phyloP scores from a whole-genome alignment of 805 yeast species.

The Wickerhamiella lipophila region DNA sequence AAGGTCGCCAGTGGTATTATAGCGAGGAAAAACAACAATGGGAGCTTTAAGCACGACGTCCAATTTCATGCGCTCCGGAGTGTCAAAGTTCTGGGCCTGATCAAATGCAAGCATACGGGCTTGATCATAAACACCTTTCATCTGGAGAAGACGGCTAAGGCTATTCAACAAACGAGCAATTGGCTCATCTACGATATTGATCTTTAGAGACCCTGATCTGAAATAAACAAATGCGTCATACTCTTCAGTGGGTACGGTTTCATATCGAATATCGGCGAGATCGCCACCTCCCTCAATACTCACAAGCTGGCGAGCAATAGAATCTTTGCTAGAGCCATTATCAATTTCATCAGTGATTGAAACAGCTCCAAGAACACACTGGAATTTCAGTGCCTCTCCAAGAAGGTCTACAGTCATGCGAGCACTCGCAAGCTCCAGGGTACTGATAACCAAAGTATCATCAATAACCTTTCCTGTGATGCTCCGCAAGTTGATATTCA shows the following conservation, averaged over 20 bases:
- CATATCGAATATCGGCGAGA: constrained; percentile 71
- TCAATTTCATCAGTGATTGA: constrained; percentile 65
- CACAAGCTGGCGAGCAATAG: constrained; percentile 50
- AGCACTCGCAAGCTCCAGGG: constrained; percentile 63
- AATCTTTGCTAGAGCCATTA: constrained; percentile 41
- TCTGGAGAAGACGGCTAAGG: constrained; percentile 59
- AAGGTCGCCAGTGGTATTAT: constrained; percentile 28
- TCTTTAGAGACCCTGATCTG: constrained; percentile 59
- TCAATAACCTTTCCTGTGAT: constrained; percentile 67
- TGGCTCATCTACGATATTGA: constrained; percentile 75
- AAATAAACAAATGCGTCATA: constrained; percentile 49
- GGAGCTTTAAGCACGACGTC: constrained; percentile 72
- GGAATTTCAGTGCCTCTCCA: constrained; percentile 66
- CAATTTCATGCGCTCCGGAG: constrained; percentile 50
- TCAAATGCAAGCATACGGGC: constrained; percentile 82
- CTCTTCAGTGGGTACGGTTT: constrained; percentile 38
- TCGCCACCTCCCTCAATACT: constrained; percentile 76
- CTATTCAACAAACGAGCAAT: constrained; percentile 53
- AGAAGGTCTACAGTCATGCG: constrained; percentile 49
- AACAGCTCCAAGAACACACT: constrained; percentile 63
- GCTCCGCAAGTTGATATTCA: constrained; percentile 56
- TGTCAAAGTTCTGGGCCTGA: constrained; percentile 56
- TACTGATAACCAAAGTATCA: constrained; percentile 70
- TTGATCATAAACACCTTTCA: constrained; percentile 80
- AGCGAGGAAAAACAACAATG: constrained; percentile 62